Percentiles rank a stretch among this genome's conserved stretches.
Evolutionary conservation across 192 early-diverging fungal species (phyloP).

Genomic region (Dimargaris verticillata): DNA sequence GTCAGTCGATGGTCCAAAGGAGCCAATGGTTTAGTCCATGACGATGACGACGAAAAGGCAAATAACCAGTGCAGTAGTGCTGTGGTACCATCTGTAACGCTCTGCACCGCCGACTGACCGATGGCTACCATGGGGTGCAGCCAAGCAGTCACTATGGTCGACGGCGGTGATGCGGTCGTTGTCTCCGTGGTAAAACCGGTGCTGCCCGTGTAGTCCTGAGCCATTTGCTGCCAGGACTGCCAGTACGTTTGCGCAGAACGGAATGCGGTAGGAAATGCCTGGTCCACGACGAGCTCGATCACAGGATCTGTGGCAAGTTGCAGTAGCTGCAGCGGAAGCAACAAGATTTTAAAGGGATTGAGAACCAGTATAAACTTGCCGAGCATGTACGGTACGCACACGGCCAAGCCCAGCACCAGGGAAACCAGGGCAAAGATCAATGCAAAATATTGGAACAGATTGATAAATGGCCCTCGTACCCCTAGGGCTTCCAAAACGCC

Average conservation of each 20-base stretch:
- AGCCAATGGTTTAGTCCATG: too few relatives aligned
- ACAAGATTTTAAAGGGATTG: constrained; percentile 33
- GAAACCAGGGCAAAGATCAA: constrained; percentile 59
- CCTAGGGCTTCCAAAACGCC: constrained; percentile 82
- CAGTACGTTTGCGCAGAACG: constrained; percentile 14
- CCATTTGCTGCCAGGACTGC: constrained; percentile 11
- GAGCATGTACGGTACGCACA: constrained; percentile 61
- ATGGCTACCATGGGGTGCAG: constrained; percentile 1
- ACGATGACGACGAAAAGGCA: neutral
- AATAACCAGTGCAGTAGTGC: neutral
- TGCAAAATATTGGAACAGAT: constrained; percentile 63
- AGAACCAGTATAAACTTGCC: constrained; percentile 32
- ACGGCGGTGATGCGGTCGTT: too few relatives aligned
- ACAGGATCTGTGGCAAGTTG: constrained; percentile 58
- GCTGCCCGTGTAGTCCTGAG: constrained; percentile 2
- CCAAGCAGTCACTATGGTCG: neutral
- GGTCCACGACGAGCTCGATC: constrained; percentile 47
- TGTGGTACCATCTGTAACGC: constrained; percentile 3
- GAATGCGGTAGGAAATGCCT: constrained; percentile 16
- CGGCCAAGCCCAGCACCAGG: constrained; percentile 45
- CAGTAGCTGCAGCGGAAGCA: constrained; percentile 31
- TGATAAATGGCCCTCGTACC: constrained; percentile 65
- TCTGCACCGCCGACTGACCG: constrained; percentile 7
- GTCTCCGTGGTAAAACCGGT: too few relatives aligned
- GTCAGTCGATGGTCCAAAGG: too few relatives aligned